Evolutionary conservation across 2,329 filamentous ascomycete genomes (phyloP).

Genomic region (Trichoderma sp.): DNA sequence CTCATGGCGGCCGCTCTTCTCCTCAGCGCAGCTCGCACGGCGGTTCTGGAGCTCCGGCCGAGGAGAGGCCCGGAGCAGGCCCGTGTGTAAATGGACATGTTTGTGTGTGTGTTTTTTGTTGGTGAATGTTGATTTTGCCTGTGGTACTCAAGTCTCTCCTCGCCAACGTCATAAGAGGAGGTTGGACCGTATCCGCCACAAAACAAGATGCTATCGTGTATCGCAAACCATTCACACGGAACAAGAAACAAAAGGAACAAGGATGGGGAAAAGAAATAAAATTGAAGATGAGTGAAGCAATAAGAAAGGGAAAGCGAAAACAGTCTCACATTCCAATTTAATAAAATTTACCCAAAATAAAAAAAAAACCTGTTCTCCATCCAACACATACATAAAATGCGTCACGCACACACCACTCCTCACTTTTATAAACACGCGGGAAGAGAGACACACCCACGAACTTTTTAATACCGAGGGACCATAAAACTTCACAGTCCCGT

Average conservation of each 20-base stretch:
- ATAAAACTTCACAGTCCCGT: background rate
- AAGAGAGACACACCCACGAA: background rate
- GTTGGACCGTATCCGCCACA: background rate
- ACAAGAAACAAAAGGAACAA: too few relatives aligned
- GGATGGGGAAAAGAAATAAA: background rate
- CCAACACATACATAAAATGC: background rate
- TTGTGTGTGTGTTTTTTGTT: background rate
- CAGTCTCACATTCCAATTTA: background rate
- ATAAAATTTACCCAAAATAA: background rate
- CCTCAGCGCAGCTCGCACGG: conserved; percentile 7
- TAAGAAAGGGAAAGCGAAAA: background rate
- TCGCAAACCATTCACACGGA: background rate
- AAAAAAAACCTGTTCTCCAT: background rate
- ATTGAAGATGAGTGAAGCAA: background rate
- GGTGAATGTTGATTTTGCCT: background rate
- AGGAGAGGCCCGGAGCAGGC: conserved; percentile 4
- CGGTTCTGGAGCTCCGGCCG: background rate
- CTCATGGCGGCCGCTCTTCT: background rate
- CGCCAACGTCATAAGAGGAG: background rate
- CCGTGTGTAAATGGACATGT: conserved; percentile 8
- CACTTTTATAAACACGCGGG: background rate
- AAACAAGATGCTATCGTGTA: background rate
- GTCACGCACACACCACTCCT: background rate
- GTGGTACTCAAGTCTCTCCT: background rate
- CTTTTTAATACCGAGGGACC: background rate